These are phyloP conservation scores for Epichloe brachyelytri DNA, from an alignment of 2,329 filamentous ascomycete species.

Conservation along the genomic window DNA sequence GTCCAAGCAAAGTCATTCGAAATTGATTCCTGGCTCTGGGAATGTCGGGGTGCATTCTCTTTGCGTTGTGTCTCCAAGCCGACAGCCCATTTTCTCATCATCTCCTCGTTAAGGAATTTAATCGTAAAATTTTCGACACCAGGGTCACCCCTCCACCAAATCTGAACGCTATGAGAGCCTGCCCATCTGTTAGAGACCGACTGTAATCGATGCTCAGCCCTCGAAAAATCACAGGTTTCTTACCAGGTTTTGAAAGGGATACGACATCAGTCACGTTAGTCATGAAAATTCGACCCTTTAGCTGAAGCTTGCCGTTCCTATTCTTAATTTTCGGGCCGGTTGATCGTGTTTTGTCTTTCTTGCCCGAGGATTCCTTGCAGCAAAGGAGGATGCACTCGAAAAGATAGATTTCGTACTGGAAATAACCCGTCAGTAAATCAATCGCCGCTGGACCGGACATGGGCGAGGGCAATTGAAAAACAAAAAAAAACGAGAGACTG, in stretches of 20 bases:
- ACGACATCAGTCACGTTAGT: slow-evolving; percentile 95
- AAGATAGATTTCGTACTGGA: slow-evolving; percentile 89
- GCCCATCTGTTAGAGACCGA: slow-evolving; percentile 15
- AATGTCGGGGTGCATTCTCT: slow-evolving; percentile 38
- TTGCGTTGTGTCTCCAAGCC: slow-evolving; percentile 68
- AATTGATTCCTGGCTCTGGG: slow-evolving; percentile 31
- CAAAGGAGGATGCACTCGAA: slow-evolving; percentile 93
- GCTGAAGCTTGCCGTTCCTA: slow-evolving; percentile 70
- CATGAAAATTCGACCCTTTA: slow-evolving; percentile 98
- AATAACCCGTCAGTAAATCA: slow-evolving; percentile 3
- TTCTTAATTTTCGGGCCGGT: slow-evolving; percentile 43
- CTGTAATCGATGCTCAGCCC: slow-evolving; percentile 13
- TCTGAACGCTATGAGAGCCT: slow-evolving; percentile 92
- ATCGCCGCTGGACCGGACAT: not conserved
- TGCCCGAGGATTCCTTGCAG: slow-evolving; percentile 86
- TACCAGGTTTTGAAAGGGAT: slow-evolving; percentile 77
- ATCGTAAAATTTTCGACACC: slow-evolving; percentile 95
- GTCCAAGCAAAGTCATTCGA: slow-evolving; percentile 74
- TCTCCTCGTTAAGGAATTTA: slow-evolving; percentile 81
- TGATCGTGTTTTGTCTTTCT: slow-evolving; percentile 50
- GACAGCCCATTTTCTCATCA: slow-evolving; percentile 81
- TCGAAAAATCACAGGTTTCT: slow-evolving; percentile 46
- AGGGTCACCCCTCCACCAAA: slow-evolving; percentile 96
- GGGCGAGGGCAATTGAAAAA: slow-evolving; percentile 1
- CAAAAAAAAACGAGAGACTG: not conserved